A percentile compares a stretch with the other conserved stretches of the same genome.
phyloP scores from a whole-genome alignment of 2,329 filamentous ascomycete genomes.

The Aspergillus udagawae region DNA sequence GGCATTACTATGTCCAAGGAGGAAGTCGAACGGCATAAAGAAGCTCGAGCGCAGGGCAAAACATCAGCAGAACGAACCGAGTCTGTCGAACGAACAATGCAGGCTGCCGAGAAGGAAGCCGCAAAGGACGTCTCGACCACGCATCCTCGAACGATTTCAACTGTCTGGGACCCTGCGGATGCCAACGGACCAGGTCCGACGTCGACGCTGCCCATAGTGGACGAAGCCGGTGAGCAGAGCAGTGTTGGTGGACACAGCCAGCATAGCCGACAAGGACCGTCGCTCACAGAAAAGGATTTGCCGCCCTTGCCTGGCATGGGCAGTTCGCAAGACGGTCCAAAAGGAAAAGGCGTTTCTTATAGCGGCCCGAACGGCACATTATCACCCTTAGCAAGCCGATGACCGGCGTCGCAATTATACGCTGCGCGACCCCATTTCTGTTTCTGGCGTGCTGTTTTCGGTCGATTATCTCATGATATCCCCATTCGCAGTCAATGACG shows the following conservation, averaged over 20 bases:
- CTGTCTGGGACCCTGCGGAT: conserved; percentile 55
- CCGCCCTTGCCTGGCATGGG: conserved; percentile 22
- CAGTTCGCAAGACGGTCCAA: conserved; percentile 13
- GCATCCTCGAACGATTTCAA: conserved; percentile 59
- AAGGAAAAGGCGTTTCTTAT: conserved; percentile 21
- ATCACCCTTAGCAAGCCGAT: conserved; percentile 2
- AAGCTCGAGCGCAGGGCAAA: conserved; percentile 24
- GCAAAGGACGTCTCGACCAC: conserved; percentile 59
- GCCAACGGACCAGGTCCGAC: conserved; percentile 49
- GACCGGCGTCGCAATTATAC: not conserved
- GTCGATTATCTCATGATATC: conserved; percentile 19
- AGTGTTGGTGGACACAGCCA: conserved; percentile 61
- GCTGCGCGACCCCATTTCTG: not conserved
- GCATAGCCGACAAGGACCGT: conserved; percentile 39
- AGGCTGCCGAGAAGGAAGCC: conserved; percentile 58
- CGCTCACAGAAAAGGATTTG: conserved; percentile 27
- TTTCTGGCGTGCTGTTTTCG: conserved; percentile 1
- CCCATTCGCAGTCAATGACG: conserved; percentile 13
- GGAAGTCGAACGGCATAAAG: conserved; percentile 60
- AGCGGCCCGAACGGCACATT: conserved; percentile 4
- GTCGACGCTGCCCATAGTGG: conserved; percentile 73
- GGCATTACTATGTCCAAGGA: conserved; percentile 87
- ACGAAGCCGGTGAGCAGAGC: conserved; percentile 77
- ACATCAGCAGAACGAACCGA: conserved; percentile 29
- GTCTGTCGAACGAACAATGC: conserved; percentile 53